Evolutionary conservation across 176 grass and related monocot species (phyloP).

Genomic region (Leersia perrieri): DNA sequence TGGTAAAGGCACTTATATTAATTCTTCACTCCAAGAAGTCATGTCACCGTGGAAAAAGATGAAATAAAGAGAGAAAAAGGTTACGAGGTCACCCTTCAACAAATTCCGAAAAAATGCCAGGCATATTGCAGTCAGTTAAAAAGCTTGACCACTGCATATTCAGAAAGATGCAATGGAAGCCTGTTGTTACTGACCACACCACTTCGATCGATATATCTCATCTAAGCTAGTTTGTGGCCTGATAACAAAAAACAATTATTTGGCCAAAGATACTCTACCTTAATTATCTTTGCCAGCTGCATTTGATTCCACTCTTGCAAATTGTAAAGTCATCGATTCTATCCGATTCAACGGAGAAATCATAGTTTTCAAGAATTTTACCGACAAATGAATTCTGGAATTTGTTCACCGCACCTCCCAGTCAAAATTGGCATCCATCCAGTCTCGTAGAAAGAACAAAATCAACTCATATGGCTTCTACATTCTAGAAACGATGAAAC

Average conservation of each 20-base stretch:
- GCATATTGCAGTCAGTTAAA: background rate
- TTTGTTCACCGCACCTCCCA: background rate
- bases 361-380: background rate
- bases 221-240: background rate
- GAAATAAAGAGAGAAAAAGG: background rate
- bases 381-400: background rate
- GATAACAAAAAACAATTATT: background rate
- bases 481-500: slow-evolving; percentile 36
- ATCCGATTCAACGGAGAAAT: background rate
- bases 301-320: background rate
- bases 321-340: background rate
- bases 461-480: slow-evolving; percentile 3
- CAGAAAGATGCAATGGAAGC: background rate
- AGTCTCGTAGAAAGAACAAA: background rate
- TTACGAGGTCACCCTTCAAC: background rate
- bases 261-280: background rate
- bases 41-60: background rate
- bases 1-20: background rate
- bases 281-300: background rate
- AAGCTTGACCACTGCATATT: background rate
- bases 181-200: background rate
- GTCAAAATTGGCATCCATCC: slow-evolving; percentile 23
- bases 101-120: background rate
- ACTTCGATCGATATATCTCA: background rate
- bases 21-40: background rate